A percentile compares a stretch with the other conserved stretches of the same genome.
These are phyloP conservation scores for Salix exigua DNA, from an alignment of 345 rosid species.

Conservation along the genomic window DNA sequence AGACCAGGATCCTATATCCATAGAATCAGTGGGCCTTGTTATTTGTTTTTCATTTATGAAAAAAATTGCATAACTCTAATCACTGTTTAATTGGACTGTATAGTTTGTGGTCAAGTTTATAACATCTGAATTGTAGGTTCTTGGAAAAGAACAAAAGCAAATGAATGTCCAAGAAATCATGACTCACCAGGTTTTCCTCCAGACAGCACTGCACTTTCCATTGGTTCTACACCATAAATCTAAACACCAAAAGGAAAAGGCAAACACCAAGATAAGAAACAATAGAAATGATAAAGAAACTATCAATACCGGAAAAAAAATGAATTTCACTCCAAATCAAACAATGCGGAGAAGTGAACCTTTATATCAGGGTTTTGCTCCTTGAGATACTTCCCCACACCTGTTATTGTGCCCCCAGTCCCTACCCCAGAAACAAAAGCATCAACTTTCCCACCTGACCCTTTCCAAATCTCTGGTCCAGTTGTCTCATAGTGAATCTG, in stretches of 20 bases:
- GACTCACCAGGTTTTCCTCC: slow-evolving; percentile 36
- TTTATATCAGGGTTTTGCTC: slow-evolving; percentile 63
- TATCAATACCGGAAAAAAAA: background rate
- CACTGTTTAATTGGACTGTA: background rate
- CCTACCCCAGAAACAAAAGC: slow-evolving; percentile 61
- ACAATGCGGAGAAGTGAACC: slow-evolving; percentile 31
- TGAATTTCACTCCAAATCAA: background rate
- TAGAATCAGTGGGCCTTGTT: background rate
- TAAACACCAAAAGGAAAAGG: background rate
- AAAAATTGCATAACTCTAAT: background rate
- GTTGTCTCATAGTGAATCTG: slow-evolving; percentile 68
- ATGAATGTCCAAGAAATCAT: background rate
- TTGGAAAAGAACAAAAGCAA: background rate
- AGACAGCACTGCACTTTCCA: slow-evolving; percentile 31
- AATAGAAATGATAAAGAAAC: background rate
- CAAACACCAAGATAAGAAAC: background rate
- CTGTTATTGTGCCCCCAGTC: slow-evolving; percentile 65
- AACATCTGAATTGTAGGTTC: background rate
- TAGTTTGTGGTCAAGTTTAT: background rate
- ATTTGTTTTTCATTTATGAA: background rate
- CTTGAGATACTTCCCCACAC: slow-evolving; percentile 57
- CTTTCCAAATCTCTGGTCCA: slow-evolving; percentile 67
- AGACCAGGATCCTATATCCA: background rate
- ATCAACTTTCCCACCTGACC: slow-evolving; percentile 56
- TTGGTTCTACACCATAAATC: slow-evolving; percentile 31